Percentiles rank a stretch among this genome's conserved stretches.
These are phyloP conservation scores for Fusarium praegraminearum DNA, from an alignment of 2,329 filamentous ascomycete species.

Conservation along the genomic window DNA sequence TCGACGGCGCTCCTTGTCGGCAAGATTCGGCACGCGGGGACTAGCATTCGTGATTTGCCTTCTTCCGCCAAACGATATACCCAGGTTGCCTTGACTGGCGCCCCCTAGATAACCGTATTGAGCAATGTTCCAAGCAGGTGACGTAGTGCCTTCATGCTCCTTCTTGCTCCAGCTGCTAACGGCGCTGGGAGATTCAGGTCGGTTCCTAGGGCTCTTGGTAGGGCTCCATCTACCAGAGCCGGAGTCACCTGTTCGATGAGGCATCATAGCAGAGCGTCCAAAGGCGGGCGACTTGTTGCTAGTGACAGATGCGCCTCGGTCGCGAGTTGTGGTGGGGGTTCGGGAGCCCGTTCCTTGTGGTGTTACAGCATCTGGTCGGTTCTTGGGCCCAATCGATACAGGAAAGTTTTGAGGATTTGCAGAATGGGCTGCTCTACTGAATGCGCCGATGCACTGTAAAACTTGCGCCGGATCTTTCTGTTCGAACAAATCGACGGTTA, in stretches of 20 bases:
- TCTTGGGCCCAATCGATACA: conserved; percentile 78
- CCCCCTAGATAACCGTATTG: conserved; percentile 99
- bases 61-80: conserved; percentile 89
- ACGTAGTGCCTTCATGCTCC: conserved; percentile 81
- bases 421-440: conserved; percentile 85
- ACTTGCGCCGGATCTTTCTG: conserved; percentile 96
- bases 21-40: conserved; percentile 82
- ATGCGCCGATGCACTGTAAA: conserved; percentile 89
- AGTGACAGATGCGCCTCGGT: conserved; percentile 65
- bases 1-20: conserved; percentile 82
- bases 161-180: conserved; percentile 93
- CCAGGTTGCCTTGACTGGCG: conserved; percentile 94
- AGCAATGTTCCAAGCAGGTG: conserved; percentile 97
- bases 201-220: conserved; percentile 69
- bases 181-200: conserved; percentile 63
- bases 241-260: conserved; percentile 66
- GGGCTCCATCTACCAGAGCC: conserved; percentile 70
- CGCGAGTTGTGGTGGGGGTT: conserved; percentile 61
- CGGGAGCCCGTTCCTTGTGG: conserved; percentile 72
- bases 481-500: conserved; percentile 97
- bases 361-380: conserved; percentile 69
- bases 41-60: conserved; percentile 90
- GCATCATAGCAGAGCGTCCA: conserved; percentile 54
- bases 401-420: conserved; percentile 81
- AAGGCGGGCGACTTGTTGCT: conserved; percentile 70